A percentile compares a stretch with the other conserved stretches of the same genome.
Conservation (phyloP, 2,329 filamentous ascomycete genomes). For the Cercospora sesami region DNA sequence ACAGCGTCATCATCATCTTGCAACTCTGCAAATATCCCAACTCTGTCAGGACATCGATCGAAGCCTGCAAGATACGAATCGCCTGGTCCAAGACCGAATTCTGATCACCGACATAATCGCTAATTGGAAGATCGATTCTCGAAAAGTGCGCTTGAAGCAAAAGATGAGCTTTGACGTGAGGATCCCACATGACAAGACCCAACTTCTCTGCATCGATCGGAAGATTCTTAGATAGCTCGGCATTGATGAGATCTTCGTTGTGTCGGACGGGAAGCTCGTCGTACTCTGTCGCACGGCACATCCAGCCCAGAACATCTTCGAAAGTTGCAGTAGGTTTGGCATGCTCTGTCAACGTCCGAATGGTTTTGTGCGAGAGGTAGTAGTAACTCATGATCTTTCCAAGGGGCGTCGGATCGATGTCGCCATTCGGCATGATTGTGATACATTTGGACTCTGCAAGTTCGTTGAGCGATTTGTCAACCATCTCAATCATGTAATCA, state of each 20-base stretch:
- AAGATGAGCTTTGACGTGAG: slow-evolving; percentile 93
- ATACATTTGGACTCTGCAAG: slow-evolving; percentile 84
- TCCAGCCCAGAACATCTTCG: slow-evolving; percentile 82
- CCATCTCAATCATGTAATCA: slow-evolving; percentile 90
- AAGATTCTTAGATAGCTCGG: slow-evolving; percentile 78
- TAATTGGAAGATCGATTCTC: slow-evolving; percentile 86
- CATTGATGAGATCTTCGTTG: slow-evolving; percentile 97
- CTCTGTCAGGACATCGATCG: slow-evolving; percentile 90
- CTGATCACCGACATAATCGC: slow-evolving; percentile 95
- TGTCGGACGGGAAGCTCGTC: slow-evolving; percentile 96
- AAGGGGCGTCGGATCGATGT: slow-evolving; percentile 84
- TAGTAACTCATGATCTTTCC: slow-evolving; percentile 99
- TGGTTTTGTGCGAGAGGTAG: slow-evolving; percentile 90
- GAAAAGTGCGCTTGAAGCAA: slow-evolving; percentile 94
- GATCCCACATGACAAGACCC: slow-evolving; percentile 93
- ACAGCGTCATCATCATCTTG: slow-evolving; percentile 75
- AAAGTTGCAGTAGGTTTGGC: slow-evolving; percentile 76
- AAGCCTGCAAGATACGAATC: slow-evolving; percentile 94
- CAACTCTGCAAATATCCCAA: slow-evolving; percentile 78
- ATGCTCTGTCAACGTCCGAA: slow-evolving; percentile 76
- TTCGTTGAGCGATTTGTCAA: slow-evolving; percentile 80
- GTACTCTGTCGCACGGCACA: slow-evolving; percentile 91
- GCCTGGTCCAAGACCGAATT: slow-evolving; percentile 86
- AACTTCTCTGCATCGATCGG: slow-evolving; percentile 65
- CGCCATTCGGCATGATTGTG: slow-evolving; percentile 77